Conservation (phyloP, 805 yeast genomes). For the Sugiyamaella marilandica region DNA sequence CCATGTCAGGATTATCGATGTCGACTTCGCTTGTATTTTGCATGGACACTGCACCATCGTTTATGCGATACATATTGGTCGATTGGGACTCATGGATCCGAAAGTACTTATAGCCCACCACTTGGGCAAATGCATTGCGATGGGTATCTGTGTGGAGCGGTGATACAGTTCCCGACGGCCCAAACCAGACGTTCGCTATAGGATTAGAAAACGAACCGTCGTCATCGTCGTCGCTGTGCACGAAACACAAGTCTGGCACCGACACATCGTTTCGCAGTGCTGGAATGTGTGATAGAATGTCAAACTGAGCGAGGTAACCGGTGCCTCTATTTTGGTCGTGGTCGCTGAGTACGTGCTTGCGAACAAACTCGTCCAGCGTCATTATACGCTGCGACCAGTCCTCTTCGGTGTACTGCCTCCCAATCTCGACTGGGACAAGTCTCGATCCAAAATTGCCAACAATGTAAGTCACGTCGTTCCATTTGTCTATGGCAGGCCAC, state of each 20-base stretch:
- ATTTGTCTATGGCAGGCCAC: slow-evolving; percentile 20
- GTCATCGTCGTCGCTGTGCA: slow-evolving; percentile 1
- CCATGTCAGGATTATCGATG: slow-evolving; percentile 16
- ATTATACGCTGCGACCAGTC: slow-evolving; percentile 23
- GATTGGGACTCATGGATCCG: slow-evolving; percentile 19
- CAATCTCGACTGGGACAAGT: slow-evolving; percentile 27
- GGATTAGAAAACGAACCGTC: slow-evolving; percentile 2
- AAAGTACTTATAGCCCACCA: slow-evolving; percentile 27
- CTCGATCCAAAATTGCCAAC: slow-evolving; percentile 17
- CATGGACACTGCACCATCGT: slow-evolving; percentile 8
- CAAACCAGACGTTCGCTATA: slow-evolving; percentile 24
- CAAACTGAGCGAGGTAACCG: slow-evolving; percentile 24
- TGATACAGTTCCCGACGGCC: slow-evolving; percentile 25
- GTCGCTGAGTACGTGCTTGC: slow-evolving; percentile 4
- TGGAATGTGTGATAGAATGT: slow-evolving; percentile 21
- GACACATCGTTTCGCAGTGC: slow-evolving; percentile 18
- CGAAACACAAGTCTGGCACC: slow-evolving; percentile 21
- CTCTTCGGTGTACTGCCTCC: slow-evolving; percentile 18
- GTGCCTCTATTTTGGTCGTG: background rate
- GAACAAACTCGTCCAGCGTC: slow-evolving; percentile 17
- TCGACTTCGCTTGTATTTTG: slow-evolving; percentile 25
- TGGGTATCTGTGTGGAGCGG: slow-evolving; percentile 27
- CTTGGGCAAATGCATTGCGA: slow-evolving; percentile 24
- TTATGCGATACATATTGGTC: slow-evolving; percentile 4
- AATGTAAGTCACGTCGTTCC: slow-evolving; percentile 23